Conservation (phyloP, 2,329 filamentous ascomycete genomes). For the Penicillium sp. region DNA sequence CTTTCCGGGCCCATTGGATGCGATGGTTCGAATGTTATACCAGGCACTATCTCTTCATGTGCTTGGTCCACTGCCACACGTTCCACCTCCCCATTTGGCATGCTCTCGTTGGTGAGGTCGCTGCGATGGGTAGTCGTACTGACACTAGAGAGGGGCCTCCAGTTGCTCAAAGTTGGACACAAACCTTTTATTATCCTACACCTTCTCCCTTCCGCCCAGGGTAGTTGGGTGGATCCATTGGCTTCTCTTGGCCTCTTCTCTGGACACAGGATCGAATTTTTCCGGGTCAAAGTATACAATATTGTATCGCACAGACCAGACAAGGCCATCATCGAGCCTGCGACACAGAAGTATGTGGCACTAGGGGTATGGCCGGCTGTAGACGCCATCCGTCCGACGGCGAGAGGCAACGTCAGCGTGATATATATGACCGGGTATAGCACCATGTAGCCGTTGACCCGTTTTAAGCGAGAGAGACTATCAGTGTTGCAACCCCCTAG, state of each 20-base stretch:
- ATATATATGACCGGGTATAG: not conserved
- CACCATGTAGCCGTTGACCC: not conserved
- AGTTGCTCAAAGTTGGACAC: not conserved
- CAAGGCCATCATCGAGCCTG: not conserved
- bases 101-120: too few relatives aligned
- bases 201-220: not conserved
- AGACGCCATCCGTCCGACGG: not conserved
- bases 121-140: too few relatives aligned
- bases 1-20: not conserved
- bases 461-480: not conserved
- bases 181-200: not conserved
- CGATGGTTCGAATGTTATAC: not conserved
- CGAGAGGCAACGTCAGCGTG: not conserved
- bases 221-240: not conserved
- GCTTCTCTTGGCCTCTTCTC: not conserved
- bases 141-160: too few relatives aligned
- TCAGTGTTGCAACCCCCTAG: not conserved
- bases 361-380: not conserved
- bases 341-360: not conserved
- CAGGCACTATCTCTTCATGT: not conserved
- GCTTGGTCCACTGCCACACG: not conserved
- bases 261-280: not conserved
- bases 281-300: not conserved
- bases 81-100: too few relatives aligned
- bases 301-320: not conserved